Evolutionary conservation across 2,329 filamentous ascomycete genomes (phyloP).

Genomic region (Beauveria pseudobassiana): DNA sequence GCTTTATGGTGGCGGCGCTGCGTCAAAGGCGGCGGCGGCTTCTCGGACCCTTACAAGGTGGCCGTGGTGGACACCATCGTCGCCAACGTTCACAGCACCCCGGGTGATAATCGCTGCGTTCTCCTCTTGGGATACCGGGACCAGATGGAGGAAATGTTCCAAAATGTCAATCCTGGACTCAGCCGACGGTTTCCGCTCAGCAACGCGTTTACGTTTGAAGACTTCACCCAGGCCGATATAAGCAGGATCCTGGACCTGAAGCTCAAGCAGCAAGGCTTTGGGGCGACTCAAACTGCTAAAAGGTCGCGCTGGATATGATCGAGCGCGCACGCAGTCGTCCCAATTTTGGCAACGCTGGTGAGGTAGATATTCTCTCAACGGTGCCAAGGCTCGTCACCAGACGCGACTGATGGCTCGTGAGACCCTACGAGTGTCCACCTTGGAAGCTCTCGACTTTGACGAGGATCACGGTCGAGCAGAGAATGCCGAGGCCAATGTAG

Average conservation of each 20-base stretch:
- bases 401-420: slow-evolving; percentile 18
- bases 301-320: slow-evolving; percentile 53
- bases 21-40: slow-evolving; percentile 14
- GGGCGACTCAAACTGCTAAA: slow-evolving; percentile 43
- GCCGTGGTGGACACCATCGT: slow-evolving; percentile 69
- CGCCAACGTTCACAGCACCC: slow-evolving; percentile 61
- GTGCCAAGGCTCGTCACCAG: slow-evolving; percentile 40
- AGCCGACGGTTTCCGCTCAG: slow-evolving; percentile 56
- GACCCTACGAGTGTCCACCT: slow-evolving; percentile 45
- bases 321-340: slow-evolving; percentile 52
- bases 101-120: slow-evolving; percentile 66
- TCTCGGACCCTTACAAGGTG: slow-evolving; percentile 41
- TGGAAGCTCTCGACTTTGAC: slow-evolving; percentile 69
- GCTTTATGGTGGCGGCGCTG: slow-evolving; percentile 36
- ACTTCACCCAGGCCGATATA: slow-evolving; percentile 55
- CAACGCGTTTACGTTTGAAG: slow-evolving; percentile 59
- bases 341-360: slow-evolving; percentile 70
- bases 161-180: slow-evolving; percentile 64
- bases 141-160: slow-evolving; percentile 64
- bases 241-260: slow-evolving; percentile 55
- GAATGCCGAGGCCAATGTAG: slow-evolving; percentile 33
- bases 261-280: slow-evolving; percentile 47
- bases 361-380: slow-evolving; percentile 60
- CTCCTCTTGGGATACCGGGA: slow-evolving; percentile 63
- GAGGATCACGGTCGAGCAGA: slow-evolving; percentile 48